These are phyloP conservation scores for Pseudogymnoascus sp. DNA, from an alignment of 2,329 filamentous ascomycete genomes.

Conservation along the genomic window DNA sequence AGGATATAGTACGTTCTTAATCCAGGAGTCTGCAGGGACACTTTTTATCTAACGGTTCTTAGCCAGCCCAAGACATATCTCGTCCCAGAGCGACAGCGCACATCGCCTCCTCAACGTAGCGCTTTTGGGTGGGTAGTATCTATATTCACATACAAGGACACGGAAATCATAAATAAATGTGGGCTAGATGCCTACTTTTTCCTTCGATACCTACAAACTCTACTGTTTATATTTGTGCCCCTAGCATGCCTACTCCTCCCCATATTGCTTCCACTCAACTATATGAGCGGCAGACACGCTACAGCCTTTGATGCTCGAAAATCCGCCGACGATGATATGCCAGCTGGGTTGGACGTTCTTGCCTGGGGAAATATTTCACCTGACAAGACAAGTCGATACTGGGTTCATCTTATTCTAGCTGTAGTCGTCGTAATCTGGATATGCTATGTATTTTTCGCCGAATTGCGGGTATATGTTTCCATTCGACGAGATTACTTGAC, in stretches of 20 bases:
- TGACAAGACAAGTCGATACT: conserved; percentile 60
- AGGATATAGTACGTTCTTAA: conserved; percentile 64
- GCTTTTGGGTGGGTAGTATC: conserved; percentile 42
- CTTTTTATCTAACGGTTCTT: conserved; percentile 15
- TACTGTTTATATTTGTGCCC: conserved; percentile 87
- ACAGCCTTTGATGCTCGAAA: conserved; percentile 30
- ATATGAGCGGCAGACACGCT: conserved; percentile 54
- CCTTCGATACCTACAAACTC: conserved; percentile 74
- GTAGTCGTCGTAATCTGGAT: conserved; percentile 73
- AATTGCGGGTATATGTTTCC: conserved; percentile 80
- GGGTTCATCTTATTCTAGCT: conserved; percentile 76
- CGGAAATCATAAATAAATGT: conserved; percentile 88
- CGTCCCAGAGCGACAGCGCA: conserved; percentile 76
- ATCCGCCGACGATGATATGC: conserved; percentile 32
- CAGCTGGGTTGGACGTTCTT: conserved; percentile 65
- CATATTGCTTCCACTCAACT: conserved; percentile 79
- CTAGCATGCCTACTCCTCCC: conserved; percentile 72
- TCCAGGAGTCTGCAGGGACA: conserved; percentile 8
- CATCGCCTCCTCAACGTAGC: conserved; percentile 56
- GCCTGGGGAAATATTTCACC: conserved; percentile 79
- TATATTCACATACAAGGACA: conserved; percentile 60
- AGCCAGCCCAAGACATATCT: conserved; percentile 79
- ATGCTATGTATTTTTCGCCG: conserved; percentile 77
- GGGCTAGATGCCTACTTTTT: conserved; percentile 97
- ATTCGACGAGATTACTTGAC: conserved; percentile 91